These are phyloP conservation scores for Quercus phellos DNA, from an alignment of 331 rosid species.

Conservation along the genomic window DNA sequence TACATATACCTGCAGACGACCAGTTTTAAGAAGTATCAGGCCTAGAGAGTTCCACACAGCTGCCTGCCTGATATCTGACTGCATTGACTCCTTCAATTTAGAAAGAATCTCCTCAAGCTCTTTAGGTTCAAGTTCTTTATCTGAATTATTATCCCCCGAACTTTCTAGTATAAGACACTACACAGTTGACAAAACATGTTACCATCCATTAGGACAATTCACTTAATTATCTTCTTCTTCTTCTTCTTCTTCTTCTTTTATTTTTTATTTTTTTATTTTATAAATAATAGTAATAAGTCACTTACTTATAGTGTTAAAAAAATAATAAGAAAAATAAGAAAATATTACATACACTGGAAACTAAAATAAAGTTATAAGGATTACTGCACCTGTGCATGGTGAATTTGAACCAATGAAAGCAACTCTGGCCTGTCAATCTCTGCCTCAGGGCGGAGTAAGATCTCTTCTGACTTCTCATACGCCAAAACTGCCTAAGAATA, in stretches of 20 bases:
- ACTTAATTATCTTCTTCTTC: background rate
- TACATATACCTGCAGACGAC: conserved; percentile 68
- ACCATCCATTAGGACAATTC: conserved; percentile 17
- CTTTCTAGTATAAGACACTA: conserved; percentile 86
- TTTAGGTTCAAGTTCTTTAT: conserved; percentile 75
- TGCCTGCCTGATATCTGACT: conserved; percentile 77
- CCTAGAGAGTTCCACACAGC: conserved; percentile 98
- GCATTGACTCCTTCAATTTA: conserved; percentile 67
- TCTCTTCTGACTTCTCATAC: conserved; percentile 88
- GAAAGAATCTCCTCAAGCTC: conserved; percentile 79
- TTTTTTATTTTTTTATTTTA: too few species aligned
- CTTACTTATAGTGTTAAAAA: background rate
- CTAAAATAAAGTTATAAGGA: background rate
- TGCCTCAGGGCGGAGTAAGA: conserved; percentile 64
- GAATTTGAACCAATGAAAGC: conserved; percentile 83
- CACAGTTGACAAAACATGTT: conserved; percentile 37
- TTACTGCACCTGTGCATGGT: conserved; percentile 85
- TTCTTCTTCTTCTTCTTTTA: too few species aligned
- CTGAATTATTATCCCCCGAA: conserved; percentile 59
- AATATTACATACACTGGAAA: background rate
- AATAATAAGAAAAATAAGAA: background rate
- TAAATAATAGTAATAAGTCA: background rate
- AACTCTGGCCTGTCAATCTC: conserved; percentile 79
- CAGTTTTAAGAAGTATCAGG: conserved; percentile 71
- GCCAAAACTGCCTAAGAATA: conserved; percentile 60